Conservation (phyloP, 805 yeast genomes). For the Saturnispora ahearnii region DNA sequence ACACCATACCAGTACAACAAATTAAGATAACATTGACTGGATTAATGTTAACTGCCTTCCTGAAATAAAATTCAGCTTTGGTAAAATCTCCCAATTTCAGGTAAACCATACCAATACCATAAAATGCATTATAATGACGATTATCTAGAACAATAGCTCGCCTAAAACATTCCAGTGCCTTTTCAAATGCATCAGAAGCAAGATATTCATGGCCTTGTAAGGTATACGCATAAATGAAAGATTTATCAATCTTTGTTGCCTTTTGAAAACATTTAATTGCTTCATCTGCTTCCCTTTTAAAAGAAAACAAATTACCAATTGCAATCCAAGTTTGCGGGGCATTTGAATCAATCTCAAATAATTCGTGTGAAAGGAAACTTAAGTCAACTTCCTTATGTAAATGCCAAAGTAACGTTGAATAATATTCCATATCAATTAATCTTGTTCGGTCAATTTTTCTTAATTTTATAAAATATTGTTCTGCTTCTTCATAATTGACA, state of each 20-base stretch:
- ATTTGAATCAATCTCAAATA: slow-evolving; percentile 50
- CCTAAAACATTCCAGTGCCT: slow-evolving; percentile 77
- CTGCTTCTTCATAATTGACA: slow-evolving; percentile 74
- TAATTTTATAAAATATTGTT: slow-evolving; percentile 50
- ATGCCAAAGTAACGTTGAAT: slow-evolving; percentile 90
- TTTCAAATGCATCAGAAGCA: slow-evolving; percentile 81
- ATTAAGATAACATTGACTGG: slow-evolving; percentile 83
- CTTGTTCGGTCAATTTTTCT: slow-evolving; percentile 70
- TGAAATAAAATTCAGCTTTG: slow-evolving; percentile 77
- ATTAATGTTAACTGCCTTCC: slow-evolving; percentile 80
- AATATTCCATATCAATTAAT: slow-evolving; percentile 81
- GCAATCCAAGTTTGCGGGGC: slow-evolving; percentile 87
- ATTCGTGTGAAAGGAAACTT: slow-evolving; percentile 74
- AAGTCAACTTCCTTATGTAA: slow-evolving; percentile 70
- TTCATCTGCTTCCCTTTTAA: slow-evolving; percentile 77
- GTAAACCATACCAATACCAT: slow-evolving; percentile 92
- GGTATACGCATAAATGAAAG: slow-evolving; percentile 82
- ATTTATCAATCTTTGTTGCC: slow-evolving; percentile 52
- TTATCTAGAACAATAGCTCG: slow-evolving; percentile 67
- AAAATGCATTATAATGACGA: slow-evolving; percentile 87
- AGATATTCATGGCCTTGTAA: slow-evolving; percentile 89
- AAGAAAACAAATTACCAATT: slow-evolving; percentile 79
- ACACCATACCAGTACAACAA: slow-evolving; percentile 90
- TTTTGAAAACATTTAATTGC: slow-evolving; percentile 81
- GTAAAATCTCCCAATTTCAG: slow-evolving; percentile 76